phyloP scores from a whole-genome alignment of 805 yeast species.

The Kluyveromyces aestuarii region DNA sequence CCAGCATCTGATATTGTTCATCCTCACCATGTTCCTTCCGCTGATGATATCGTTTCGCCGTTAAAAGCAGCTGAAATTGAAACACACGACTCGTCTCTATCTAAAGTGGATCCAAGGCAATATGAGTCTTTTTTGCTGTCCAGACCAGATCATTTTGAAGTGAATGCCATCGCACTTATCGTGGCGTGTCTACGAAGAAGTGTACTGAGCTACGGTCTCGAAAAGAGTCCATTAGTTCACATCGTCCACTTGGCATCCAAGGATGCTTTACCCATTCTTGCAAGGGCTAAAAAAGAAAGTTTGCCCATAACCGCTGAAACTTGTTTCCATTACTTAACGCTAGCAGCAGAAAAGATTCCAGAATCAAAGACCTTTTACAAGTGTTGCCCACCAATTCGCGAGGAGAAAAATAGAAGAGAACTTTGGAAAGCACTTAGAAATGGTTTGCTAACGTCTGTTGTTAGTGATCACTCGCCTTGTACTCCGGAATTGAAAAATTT shows the following conservation, averaged over 20 bases:
- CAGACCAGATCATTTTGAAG: conserved; percentile 83
- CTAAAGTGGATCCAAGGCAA: conserved; percentile 46
- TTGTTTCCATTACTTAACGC: conserved; percentile 82
- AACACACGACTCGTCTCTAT: conserved; percentile 30
- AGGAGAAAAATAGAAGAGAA: conserved; percentile 56
- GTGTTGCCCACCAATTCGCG: conserved; percentile 92
- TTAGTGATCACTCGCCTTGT: conserved; percentile 94
- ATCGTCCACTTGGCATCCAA: conserved; percentile 86
- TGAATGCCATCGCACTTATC: conserved; percentile 70
- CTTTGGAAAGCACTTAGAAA: conserved; percentile 72
- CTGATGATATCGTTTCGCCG: conserved; percentile 28
- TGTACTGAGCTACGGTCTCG: conserved; percentile 18
- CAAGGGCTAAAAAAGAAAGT: conserved; percentile 48
- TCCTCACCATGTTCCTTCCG: conserved; percentile 4
- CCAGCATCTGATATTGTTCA: conserved; percentile 26
- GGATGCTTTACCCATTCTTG: conserved; percentile 67
- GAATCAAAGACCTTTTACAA: conserved; percentile 75
- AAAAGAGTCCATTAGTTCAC: conserved; percentile 59
- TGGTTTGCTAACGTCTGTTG: conserved; percentile 70
- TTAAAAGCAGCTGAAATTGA: conserved; percentile 35
- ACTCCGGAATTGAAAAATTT: conserved; percentile 83
- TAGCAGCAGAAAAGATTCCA: conserved; percentile 70
- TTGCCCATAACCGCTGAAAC: conserved; percentile 81
- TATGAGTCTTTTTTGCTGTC: conserved; percentile 72
- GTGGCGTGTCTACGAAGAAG: conserved; percentile 45